These are phyloP conservation scores for Apiosordaria backusii DNA, from an alignment of 495 filamentous ascomycete species.

Conservation along the genomic window DNA sequence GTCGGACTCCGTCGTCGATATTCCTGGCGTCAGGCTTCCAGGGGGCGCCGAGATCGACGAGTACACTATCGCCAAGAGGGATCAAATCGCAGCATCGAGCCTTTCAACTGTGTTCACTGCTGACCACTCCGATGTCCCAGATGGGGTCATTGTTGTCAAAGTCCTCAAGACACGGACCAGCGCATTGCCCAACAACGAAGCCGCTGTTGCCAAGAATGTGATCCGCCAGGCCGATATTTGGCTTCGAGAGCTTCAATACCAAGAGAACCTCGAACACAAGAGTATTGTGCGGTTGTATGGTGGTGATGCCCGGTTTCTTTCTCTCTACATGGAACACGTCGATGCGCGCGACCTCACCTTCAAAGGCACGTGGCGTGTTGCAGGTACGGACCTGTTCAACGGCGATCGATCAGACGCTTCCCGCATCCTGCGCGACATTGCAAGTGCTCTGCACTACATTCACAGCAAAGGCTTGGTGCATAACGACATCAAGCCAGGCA, in stretches of 20 bases:
- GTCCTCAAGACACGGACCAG: constrained; percentile 44
- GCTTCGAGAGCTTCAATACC: constrained; percentile 47
- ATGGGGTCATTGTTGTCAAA: constrained; percentile 47
- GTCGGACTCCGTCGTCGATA: constrained; percentile 39
- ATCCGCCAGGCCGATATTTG: constrained; percentile 50
- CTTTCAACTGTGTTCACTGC: constrained; percentile 50
- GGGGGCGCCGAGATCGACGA: constrained; percentile 41
- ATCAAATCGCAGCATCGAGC: constrained; percentile 43
- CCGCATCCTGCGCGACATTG: constrained; percentile 46
- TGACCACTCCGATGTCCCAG: constrained; percentile 41
- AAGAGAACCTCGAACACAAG: constrained; percentile 44
- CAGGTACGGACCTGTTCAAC: constrained; percentile 37
- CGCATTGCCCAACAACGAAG: constrained; percentile 32
- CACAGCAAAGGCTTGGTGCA: constrained; percentile 44
- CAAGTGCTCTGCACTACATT: constrained; percentile 45
- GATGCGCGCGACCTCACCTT: constrained; percentile 44
- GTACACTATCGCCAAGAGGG: constrained; percentile 45
- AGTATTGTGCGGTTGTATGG: constrained; percentile 48
- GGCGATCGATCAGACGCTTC: constrained; percentile 39
- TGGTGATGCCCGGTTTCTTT: constrained; percentile 48
- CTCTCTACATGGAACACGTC: constrained; percentile 52
- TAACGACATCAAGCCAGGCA: constrained; percentile 52
- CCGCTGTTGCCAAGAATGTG: constrained; percentile 41
- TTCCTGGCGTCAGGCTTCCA: constrained; percentile 37
- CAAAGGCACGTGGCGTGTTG: constrained; percentile 39